Percentiles rank a stretch among this genome's conserved stretches.
Evolutionary conservation across 306 rosid genomes (phyloP).

Genomic region (Cucurbita ficifolia): DNA sequence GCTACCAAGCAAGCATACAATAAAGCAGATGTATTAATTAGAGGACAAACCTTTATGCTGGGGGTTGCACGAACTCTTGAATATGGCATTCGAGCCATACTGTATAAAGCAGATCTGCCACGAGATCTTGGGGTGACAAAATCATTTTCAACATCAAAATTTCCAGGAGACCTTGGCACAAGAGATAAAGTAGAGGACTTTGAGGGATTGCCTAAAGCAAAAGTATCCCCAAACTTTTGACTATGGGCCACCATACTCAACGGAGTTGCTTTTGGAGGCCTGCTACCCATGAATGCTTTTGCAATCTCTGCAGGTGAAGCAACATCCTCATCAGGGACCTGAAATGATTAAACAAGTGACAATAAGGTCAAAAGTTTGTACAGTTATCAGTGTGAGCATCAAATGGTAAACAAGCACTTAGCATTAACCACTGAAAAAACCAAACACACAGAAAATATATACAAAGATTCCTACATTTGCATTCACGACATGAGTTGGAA

Average conservation of each 20-base stretch:
- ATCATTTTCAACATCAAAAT: slow-evolving; percentile 44
- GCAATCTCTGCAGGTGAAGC: slow-evolving; percentile 88
- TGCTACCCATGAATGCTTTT: slow-evolving; percentile 80
- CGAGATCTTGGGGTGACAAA: slow-evolving; percentile 59
- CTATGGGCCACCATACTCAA: slow-evolving; percentile 27
- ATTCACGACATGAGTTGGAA: slow-evolving; percentile 28
- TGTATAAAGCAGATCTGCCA: slow-evolving; percentile 82
- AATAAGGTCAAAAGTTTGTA: slow-evolving; percentile 8
- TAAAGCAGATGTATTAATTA: neutral
- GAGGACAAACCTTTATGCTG: slow-evolving; percentile 38
- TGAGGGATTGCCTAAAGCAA: slow-evolving; percentile 21
- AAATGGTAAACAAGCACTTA: neutral
- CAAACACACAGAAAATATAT: neutral
- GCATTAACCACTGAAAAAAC: neutral
- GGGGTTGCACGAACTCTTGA: slow-evolving; percentile 38
- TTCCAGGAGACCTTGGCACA: slow-evolving; percentile 39
- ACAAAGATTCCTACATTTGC: slow-evolving; percentile 36
- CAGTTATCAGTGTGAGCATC: neutral
- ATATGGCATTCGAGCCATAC: slow-evolving; percentile 80
- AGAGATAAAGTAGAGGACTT: slow-evolving; percentile 34
- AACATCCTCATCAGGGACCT: slow-evolving; percentile 65
- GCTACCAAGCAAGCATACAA: neutral
- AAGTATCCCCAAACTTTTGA: slow-evolving; percentile 23
- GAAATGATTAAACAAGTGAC: slow-evolving; percentile 16
- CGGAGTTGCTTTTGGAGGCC: slow-evolving; percentile 51